A percentile compares a stretch with the other conserved stretches of the same genome.
Evolutionary conservation across 352 stramenopile species (phyloP).

Genomic region (Globisporangium okanoganense): DNA sequence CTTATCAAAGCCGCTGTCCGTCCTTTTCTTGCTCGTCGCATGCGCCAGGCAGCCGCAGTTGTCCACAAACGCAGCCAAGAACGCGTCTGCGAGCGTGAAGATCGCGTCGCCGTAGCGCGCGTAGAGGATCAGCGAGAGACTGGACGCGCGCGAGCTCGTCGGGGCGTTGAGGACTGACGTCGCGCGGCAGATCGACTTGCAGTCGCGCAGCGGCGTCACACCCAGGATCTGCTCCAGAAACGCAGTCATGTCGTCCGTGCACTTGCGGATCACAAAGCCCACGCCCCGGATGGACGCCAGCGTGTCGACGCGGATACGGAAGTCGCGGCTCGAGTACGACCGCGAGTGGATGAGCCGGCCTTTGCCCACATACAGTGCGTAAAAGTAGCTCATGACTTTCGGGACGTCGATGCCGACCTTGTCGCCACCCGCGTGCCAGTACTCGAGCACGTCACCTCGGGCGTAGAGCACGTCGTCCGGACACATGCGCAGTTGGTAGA

Average conservation of each 20-base stretch:
- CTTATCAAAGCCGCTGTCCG: background rate
- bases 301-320: background rate
- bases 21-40: background rate
- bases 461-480: background rate
- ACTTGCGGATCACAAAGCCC: background rate
- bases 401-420: background rate
- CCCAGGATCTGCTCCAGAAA: constrained; percentile 1
- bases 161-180: background rate
- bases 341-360: background rate
- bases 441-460: background rate
- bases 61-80: background rate
- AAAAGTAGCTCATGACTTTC: background rate
- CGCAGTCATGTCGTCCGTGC: background rate
- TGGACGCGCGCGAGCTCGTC: background rate
- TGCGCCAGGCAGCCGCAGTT: background rate
- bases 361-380: background rate
- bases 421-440: background rate
- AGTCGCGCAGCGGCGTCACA: background rate
- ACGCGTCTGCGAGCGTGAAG: background rate
- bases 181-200: background rate
- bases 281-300: background rate
- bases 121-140: background rate
- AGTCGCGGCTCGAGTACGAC: background rate
- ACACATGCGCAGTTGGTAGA: background rate
- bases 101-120: background rate